Evolutionary conservation across 2,329 filamentous ascomycete species (phyloP), one percentile per base, ranked within the genome.

Genomic region (Herpotrichia juniperi): DNA sequence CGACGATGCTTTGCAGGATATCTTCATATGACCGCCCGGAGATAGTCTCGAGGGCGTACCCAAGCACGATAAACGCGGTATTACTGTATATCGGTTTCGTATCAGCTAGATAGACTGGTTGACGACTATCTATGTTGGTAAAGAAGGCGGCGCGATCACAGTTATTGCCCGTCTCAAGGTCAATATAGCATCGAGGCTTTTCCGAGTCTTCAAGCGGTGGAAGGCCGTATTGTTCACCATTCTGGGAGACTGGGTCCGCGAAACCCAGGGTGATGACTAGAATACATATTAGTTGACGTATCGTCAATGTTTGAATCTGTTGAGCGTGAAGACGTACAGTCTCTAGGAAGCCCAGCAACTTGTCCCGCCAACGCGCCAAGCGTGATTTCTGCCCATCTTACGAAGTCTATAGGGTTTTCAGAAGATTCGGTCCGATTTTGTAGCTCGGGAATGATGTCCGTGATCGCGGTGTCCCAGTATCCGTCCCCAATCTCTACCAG

Each of bases 71-170:
- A 17, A 79, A 78, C 1, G 72, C 79, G 2, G 76, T 66, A 56
- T 83, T 82, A 24, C 80, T 79, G 61, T 84, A 84, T 2, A 74
- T 68, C 0, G 81, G 79, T 2, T 69, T 76, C 0, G 74, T 71
- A 56, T 77, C 79, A 0, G 80, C 75, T 0, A 67, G 60, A 45
- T 78, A 81, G 1, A 75, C 66, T 0, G 80, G 79, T 21, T 50
- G 50, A 1, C 57, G 43, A 3, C 24, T 32, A 19, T 46, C 35
- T 8, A 55, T n/a, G 2, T 25, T 34, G 28, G 24, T 39, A 30
- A 60, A 54, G 25, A 59, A 62, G 24, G 42, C 39, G 19, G 42
- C 28, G 4, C 50, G 51, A 17, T 44, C 22, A 28, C 50, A 60
- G 16, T 7, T 54, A 24, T 43, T 37, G 25, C 40, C 37, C 12